Evolutionary conservation across 2,329 filamentous ascomycete genomes (phyloP).

Genomic region (Ramularia endophylla): DNA sequence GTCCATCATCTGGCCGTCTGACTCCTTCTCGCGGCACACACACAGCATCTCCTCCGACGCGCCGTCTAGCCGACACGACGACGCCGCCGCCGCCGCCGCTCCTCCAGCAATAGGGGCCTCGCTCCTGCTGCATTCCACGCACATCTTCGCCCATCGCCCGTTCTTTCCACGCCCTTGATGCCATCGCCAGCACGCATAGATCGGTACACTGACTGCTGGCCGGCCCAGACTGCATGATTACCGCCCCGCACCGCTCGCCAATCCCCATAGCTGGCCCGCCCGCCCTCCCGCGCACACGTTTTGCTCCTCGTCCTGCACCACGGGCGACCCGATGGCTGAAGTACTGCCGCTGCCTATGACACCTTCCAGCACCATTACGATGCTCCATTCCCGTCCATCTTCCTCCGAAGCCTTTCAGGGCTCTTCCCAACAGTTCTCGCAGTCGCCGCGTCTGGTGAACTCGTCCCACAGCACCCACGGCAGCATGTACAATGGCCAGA

Average conservation of each 20-base stretch:
- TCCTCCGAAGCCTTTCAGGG: constrained; percentile 44
- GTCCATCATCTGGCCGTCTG: no score
- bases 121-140: no score
- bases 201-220: constrained; percentile 27
- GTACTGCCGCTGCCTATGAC: constrained; percentile 45
- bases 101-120: no score
- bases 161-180: constrained; percentile 7
- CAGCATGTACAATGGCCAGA: constrained; percentile 37
- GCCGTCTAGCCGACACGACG: no score
- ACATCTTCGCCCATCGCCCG: constrained; percentile 1
- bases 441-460: constrained; percentile 35
- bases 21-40: no score
- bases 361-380: constrained; percentile 43
- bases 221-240: constrained; percentile 26
- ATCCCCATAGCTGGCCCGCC: constrained; percentile 9
- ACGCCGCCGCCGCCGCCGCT: no score
- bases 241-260: constrained; percentile 16
- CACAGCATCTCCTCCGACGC: no score
- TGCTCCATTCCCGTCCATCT: constrained; percentile 41
- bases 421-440: constrained; percentile 30
- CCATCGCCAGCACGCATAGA: constrained; percentile 11
- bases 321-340: constrained; percentile 34
- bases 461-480: constrained; percentile 30
- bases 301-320: constrained; percentile 12
- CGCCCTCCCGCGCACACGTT: constrained; percentile 7